A percentile compares a stretch with the other conserved stretches of the same genome.
phyloP scores from a whole-genome alignment of 768 basidiomycete genomes.

The Lentinula sp. region DNA sequence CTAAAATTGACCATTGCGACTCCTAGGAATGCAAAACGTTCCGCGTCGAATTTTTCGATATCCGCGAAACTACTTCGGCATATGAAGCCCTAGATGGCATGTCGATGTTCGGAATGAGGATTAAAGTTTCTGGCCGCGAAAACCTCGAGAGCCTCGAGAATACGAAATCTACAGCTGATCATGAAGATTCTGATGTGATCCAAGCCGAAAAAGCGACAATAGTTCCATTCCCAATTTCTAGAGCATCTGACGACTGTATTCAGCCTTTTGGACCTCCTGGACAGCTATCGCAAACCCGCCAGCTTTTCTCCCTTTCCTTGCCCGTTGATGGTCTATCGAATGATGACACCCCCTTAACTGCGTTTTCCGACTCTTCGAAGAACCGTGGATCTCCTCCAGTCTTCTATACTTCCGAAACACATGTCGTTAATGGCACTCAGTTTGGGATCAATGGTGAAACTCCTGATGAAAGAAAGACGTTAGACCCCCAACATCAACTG shows the following conservation, averaged over 20 bases:
- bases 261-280: slow-evolving; percentile 18
- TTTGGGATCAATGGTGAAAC: not conserved
- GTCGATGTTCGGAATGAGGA: slow-evolving; percentile 44
- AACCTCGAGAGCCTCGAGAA: not conserved
- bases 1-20: not conserved
- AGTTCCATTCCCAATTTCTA: slow-evolving; percentile 13
- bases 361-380: not conserved
- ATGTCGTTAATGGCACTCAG: not conserved
- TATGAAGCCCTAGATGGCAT: slow-evolving; percentile 42
- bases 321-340: slow-evolving; percentile 12
- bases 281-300: slow-evolving; percentile 27
- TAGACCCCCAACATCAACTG: not conserved
- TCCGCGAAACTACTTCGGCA: slow-evolving; percentile 50
- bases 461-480: not conserved
- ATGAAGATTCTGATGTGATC: not conserved
- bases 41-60: slow-evolving; percentile 64
- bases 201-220: slow-evolving; percentile 4
- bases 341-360: not conserved
- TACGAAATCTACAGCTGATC: not conserved
- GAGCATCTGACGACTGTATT: slow-evolving; percentile 3
- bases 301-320: slow-evolving; percentile 15
- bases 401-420: not conserved
- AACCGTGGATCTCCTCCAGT: not conserved
- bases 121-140: slow-evolving; percentile 36
- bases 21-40: slow-evolving; percentile 30